These are phyloP conservation scores for Chamaecyparis obtusa DNA, from an alignment of 75 land plant species.

Conservation along the genomic window DNA sequence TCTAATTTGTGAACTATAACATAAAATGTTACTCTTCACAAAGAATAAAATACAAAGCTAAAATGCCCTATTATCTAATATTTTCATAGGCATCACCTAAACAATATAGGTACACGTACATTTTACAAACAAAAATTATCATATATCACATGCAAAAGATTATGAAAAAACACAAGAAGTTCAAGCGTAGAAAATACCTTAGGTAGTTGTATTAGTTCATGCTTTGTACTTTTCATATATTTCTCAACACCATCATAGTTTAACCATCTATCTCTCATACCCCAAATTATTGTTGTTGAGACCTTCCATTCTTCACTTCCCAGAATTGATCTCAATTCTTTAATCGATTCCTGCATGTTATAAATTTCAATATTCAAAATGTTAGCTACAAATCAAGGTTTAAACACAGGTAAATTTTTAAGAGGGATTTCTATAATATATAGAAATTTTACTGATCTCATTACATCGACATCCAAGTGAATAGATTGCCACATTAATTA, in stretches of 20 bases:
- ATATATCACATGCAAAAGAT: not conserved
- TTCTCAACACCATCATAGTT: slow-evolving; percentile 27
- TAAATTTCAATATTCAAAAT: not conserved
- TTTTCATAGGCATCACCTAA: not conserved
- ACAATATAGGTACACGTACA: not conserved
- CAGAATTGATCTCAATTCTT: slow-evolving; percentile 19
- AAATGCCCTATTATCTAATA: not conserved
- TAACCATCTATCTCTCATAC: slow-evolving; percentile 37
- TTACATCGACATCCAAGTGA: not conserved
- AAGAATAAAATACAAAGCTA: too few species aligned
- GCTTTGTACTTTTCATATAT: slow-evolving; percentile 20
- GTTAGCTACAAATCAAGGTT: not conserved
- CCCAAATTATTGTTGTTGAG: slow-evolving; percentile 32
- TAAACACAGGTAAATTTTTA: not conserved
- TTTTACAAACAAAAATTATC: not conserved
- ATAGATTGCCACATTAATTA: not conserved
- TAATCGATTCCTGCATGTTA: slow-evolving; percentile 20
- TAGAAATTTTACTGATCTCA: not conserved
- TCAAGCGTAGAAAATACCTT: slow-evolving; percentile 18
- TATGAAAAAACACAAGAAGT: not conserved
- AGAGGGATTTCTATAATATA: not conserved
- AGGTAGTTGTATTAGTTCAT: slow-evolving; percentile 27
- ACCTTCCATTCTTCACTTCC: slow-evolving; percentile 19
- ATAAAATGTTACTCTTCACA: not conserved
- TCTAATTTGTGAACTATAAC: not conserved